Base-by-base conservation (phyloP, 2,329 filamentous ascomycete species). In the Curvularia verruculosa region DNA sequence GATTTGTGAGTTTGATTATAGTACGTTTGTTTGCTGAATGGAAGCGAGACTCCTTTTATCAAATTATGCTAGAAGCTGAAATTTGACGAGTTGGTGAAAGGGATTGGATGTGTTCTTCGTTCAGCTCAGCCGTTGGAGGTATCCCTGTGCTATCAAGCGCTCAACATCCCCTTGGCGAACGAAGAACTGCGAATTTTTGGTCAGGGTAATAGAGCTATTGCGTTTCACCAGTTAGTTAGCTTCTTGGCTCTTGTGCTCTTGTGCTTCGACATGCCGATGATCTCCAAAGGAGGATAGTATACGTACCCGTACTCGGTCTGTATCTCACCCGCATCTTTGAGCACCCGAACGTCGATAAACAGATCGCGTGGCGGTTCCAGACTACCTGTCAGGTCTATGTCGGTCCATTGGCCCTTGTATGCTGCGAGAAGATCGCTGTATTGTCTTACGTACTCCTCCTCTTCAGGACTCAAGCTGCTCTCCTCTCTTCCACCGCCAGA, bases 341-440 rank as follows among this genome's bases (percentile, higher is more conserved):
- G 79, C 47, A 99, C 95, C 45, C 95, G 84, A 34, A 99, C 95
- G 76, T 99, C 95, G 69, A 99, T 96, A 76, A 98, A 99, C 51
- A 99, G 80, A 77, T 99, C 95, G 67, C 87, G 87, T n/a, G 95
- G 95, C 23, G 95, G 95, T 72, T 96, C 92, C 72, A 99, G 81
- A 71, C 90, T 95, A 29, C 95, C 95, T 2, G 95, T 97, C 52
- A 99, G 81, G 77, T 99, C 95, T 65, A 99, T 90, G 74, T 99
- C 95, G 19, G 94, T 98, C 94, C 94, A 99, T 71, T 96, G 92
- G 0, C 95, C 95, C 76, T 99, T 99, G 78, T 96, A 97, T 1
- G 92, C 91, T n/a, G 94, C 92, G 53, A 99, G 80, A 64, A 99
- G 82, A 70, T 99, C 93, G 63, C 89, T 89, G 73, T 97, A 99